Percentiles rank a stretch among this genome's conserved stretches.
These are phyloP conservation scores for Ceratocystis ficicola DNA, from an alignment of 2,329 filamentous ascomycete species.

Conservation along the genomic window DNA sequence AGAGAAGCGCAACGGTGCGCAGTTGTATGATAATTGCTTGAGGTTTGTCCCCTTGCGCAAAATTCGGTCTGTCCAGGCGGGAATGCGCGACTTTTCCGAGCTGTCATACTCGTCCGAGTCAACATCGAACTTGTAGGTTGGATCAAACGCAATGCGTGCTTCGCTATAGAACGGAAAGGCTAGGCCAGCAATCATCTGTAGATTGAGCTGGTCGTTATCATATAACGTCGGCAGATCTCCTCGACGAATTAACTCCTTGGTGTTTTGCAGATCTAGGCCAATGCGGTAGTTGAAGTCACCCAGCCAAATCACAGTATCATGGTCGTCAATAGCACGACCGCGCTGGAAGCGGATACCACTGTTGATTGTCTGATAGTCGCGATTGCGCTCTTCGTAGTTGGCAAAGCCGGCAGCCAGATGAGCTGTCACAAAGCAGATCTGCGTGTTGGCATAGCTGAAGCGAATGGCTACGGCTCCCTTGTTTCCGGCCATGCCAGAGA, in stretches of 20 bases:
- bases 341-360: conserved; percentile 81
- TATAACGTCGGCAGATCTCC: conserved; percentile 68
- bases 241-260: conserved; percentile 59
- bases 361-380: conserved; percentile 82
- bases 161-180: conserved; percentile 90
- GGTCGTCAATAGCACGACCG: conserved; percentile 81
- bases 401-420: conserved; percentile 92
- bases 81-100: conserved; percentile 90
- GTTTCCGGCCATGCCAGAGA: conserved; percentile 96
- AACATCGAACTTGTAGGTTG: conserved; percentile 92
- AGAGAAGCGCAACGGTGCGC: conserved; percentile 73
- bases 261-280: conserved; percentile 65
- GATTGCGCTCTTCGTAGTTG: conserved; percentile 92
- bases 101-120: conserved; percentile 83
- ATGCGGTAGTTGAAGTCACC: conserved; percentile 99
- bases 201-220: conserved; percentile 88
- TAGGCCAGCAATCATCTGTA: conserved; percentile 89
- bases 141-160: conserved; percentile 72
- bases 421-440: conserved; percentile 88
- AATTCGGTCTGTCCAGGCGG: conserved; percentile 93
- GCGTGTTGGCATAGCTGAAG: conserved; percentile 86
- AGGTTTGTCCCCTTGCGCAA: conserved; percentile 75
- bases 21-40: conserved; percentile 70
- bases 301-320: conserved; percentile 83
- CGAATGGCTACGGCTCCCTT: conserved; percentile 95